Evolutionary conservation across 768 basidiomycete species (phyloP).

Genomic region (Amanita pseudoporphyria): DNA sequence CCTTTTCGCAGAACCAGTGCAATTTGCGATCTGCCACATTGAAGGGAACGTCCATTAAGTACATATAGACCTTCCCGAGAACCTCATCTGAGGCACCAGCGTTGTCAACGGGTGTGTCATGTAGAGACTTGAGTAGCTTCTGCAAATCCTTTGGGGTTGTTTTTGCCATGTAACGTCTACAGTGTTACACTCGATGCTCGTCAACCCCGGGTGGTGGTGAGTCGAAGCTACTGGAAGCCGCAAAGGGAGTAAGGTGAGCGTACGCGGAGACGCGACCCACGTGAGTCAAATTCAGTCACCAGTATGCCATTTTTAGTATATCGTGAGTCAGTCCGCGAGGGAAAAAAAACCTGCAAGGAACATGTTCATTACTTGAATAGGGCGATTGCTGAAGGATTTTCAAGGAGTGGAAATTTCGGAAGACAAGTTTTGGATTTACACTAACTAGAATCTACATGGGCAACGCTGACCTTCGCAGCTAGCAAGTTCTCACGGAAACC

Average conservation of each 20-base stretch:
- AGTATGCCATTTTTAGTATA: too few species aligned
- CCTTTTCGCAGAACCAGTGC: conserved; percentile 80
- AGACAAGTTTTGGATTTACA: too few species aligned
- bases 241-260: not conserved
- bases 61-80: conserved; percentile 39
- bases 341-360: too few species aligned
- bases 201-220: not conserved
- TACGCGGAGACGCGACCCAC: not conserved
- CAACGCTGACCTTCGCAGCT: not conserved
- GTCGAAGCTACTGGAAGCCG: not conserved
- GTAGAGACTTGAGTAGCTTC: conserved; percentile 42
- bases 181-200: not conserved
- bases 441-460: not conserved
- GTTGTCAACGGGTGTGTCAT: conserved; percentile 48
- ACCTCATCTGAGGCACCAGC: conserved; percentile 36
- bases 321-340: too few species aligned
- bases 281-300: not conserved
- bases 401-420: too few species aligned
- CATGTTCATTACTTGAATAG: too few species aligned
- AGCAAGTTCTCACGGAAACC: not conserved
- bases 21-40: conserved; percentile 25
- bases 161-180: not conserved
- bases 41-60: conserved; percentile 40
- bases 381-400: too few species aligned
- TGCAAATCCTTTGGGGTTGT: conserved; percentile 25